Base-by-base conservation (phyloP, 768 basidiomycete species). In the Guyanaporus albipodus region DNA sequence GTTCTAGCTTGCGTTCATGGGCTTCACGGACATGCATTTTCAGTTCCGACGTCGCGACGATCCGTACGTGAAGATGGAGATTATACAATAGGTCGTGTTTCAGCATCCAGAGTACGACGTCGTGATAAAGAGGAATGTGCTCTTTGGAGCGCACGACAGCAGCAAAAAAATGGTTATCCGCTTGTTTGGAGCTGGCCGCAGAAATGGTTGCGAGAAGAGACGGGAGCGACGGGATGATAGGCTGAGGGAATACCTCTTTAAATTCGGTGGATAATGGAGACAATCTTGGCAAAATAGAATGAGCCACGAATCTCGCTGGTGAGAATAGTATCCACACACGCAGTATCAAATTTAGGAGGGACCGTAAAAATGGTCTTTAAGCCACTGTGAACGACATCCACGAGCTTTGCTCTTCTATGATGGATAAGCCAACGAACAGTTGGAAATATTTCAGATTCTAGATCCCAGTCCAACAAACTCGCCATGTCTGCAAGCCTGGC, bases 361-460 rank as follows among this genome's bases (percentile, higher is more conserved):
- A 94, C 72, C 4, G 82, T 76, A 57, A 93, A 96, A 0, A 91
- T 77, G 0, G 89, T 93, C 65, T 88, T 86, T 35, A 97, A 66
- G 36, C 83, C 79, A 4, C 67, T 70, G 57, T 92, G 88, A 26
- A 98, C 80, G 15, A 83, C 78, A 52, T 97, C 93, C 34, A 96
- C 85, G 22, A 98, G 72, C 56, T 91, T 91, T 6, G 91, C 95
- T 58, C 90, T 79, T 43, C 90, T 78, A 67, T 93, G 92, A 49
- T 90, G 83, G 24, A 97, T 87, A 24, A 99, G 74, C 79, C 92
- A 92, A 15, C 91, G 80, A 8, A 95, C 94, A n/a, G 88, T 81
- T 1, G 92, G 89, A 59, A 87, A 89, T 1, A 95, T 76, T 56
- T 95, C 90, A 0, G 78, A 72, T 54, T 91, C 82, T 7, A 91